Conservation (phyloP, 2,329 filamentous ascomycete species). For the Plectosphaerella sp. region DNA sequence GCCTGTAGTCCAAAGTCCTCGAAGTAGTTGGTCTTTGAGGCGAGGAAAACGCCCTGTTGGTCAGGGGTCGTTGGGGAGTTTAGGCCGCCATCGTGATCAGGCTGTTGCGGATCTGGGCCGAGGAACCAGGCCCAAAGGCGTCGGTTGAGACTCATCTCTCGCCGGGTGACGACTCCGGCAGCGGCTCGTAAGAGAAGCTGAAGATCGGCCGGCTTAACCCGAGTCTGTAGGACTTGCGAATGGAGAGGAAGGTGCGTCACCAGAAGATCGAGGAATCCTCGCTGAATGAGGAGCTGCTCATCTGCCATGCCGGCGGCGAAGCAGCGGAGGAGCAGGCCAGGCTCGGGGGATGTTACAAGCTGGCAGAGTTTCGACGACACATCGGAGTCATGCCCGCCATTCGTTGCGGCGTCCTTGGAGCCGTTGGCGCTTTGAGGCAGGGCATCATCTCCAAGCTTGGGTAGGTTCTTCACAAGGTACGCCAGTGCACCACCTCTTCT, state of each 20-base stretch:
- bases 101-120: constrained; percentile 61
- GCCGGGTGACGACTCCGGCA: constrained; percentile 77
- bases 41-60: constrained; percentile 38
- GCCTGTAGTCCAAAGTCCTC: constrained; percentile 71
- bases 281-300: constrained; percentile 84
- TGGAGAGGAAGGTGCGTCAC: constrained; percentile 86
- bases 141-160: constrained; percentile 95
- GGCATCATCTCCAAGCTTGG: constrained; percentile 54
- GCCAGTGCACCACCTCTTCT: constrained; percentile 82
- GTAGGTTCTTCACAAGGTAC: constrained; percentile 76
- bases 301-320: constrained; percentile 88
- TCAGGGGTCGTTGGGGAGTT: constrained; percentile 41
- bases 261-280: constrained; percentile 88
- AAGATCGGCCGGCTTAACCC: constrained; percentile 69
- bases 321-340: constrained; percentile 82
- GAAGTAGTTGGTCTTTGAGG: constrained; percentile 74
- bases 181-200: constrained; percentile 79
- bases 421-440: constrained; percentile 21
- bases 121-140: constrained; percentile 96
- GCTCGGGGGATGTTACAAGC: constrained; percentile 82
- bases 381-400: constrained; percentile 17
- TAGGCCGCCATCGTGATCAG: constrained; percentile 41
- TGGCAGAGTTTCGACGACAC: constrained; percentile 53
- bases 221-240: constrained; percentile 72
- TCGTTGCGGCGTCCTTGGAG: constrained; percentile 21